Evolutionary conservation across 176 grass and related monocot genomes (phyloP).

Genomic region (Eragrostis curvula): DNA sequence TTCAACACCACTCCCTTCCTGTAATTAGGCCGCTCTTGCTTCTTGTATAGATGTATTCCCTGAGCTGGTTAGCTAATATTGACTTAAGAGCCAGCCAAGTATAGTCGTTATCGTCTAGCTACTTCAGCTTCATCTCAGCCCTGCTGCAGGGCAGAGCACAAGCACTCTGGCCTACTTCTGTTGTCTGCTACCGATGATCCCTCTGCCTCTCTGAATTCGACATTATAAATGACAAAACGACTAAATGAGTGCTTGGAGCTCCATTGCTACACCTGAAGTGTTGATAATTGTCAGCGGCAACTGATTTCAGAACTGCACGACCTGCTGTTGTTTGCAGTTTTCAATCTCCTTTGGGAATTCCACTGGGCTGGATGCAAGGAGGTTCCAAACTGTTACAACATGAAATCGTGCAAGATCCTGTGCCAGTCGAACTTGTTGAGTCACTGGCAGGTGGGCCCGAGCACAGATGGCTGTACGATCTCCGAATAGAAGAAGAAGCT

Average conservation of each 20-base stretch:
- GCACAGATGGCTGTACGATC: background rate
- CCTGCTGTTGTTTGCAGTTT: background rate
- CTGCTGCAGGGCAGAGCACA: slow-evolving; percentile 16
- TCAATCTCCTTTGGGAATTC: background rate
- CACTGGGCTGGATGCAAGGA: background rate
- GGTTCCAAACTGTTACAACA: background rate
- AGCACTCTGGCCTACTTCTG: background rate
- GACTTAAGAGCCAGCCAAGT: slow-evolving; percentile 20
- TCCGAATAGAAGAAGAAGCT: too few species aligned
- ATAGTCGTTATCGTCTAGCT: slow-evolving; percentile 29
- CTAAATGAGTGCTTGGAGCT: background rate
- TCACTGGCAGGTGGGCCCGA: background rate
- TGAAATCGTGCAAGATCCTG: background rate
- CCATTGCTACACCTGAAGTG: background rate
- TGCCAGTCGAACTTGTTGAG: background rate
- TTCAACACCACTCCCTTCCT: background rate
- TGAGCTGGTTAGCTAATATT: slow-evolving; percentile 44
- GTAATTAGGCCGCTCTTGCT: slow-evolving; percentile 44
- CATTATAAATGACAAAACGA: background rate
- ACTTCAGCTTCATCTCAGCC: background rate
- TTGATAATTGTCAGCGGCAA: background rate
- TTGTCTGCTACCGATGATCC: background rate
- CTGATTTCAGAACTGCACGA: background rate
- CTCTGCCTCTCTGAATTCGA: background rate
- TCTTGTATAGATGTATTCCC: slow-evolving; percentile 6